Base-by-base conservation (phyloP, 768 basidiomycete genomes). In the Psilocybe cyanescens region DNA sequence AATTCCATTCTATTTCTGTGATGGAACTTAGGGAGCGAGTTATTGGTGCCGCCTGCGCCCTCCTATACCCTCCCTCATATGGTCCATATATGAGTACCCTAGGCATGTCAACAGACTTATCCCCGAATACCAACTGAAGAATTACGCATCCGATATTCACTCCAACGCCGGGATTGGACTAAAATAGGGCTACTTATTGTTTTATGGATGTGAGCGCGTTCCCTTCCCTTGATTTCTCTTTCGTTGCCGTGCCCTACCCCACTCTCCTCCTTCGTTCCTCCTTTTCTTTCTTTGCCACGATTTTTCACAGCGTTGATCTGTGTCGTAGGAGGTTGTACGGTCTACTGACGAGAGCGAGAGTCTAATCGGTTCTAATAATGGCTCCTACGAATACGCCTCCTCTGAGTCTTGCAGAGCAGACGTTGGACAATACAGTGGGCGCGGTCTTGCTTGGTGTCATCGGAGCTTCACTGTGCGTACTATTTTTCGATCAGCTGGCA, bases 391-490 rank as follows among this genome's bases (percentile, higher is more conserved):
- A 1, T 16, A 17, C 47, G 24, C 7, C 51, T 31, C 5, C 37
- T 63, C 31, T 47, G 4, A 67, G 72, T 47, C 68, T 77, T 50
- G 63, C 70, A 30, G 63, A 62, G 19, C 66, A 70, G 50, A 77
- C 77, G 12, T 58, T 80, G 39, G 69, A 78, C 60, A 80, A 79
- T 55, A 80, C 79, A 7, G 60, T 80, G 31, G 79, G 79, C 46
- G 77, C 78, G 4, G 65, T 72, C 12, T 68, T 76, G 44, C 60
- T 79, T 55, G 79, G 79, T 14, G 62, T 75, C 4, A 67, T 76
- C 19, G 72, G 68, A 31, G 72, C 77, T 28, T 67, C 73, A 9
- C 70, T 79, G 78, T 79, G 59, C 60, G 76, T 69, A 29, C 57
- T n/a, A 29, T 31, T 14, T 57, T 37, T n/a, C 14, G 14, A 9